Evolutionary conservation across 2,329 filamentous ascomycete genomes (phyloP).

Genomic region (Penicillium polonicum): DNA sequence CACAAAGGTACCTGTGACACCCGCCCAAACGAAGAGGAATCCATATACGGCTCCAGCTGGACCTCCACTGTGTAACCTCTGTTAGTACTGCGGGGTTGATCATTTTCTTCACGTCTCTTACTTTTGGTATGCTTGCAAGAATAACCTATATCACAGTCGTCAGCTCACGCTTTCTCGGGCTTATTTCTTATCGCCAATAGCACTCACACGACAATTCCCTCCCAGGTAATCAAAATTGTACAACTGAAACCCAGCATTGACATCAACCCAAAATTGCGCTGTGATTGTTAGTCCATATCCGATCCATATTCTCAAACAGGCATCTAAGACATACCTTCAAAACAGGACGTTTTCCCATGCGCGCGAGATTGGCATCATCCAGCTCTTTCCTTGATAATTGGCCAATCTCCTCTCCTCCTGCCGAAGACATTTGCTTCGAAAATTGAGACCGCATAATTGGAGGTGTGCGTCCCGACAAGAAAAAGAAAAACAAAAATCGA

Average conservation of each 20-base stretch:
- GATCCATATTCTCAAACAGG: background rate
- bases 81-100: conserved; percentile 5
- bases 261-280: conserved; percentile 44
- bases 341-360: conserved; percentile 53
- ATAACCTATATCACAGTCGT: conserved; percentile 10
- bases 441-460: conserved; percentile 13
- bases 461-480: background rate
- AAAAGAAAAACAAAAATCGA: background rate
- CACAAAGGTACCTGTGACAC: conserved; percentile 27
- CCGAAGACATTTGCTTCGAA: conserved; percentile 13
- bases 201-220: conserved; percentile 39
- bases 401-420: conserved; percentile 15
- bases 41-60: conserved; percentile 36
- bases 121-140: conserved; percentile 24
- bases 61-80: conserved; percentile 29
- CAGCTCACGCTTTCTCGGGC: background rate
- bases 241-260: conserved; percentile 44
- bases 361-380: conserved; percentile 48
- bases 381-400: conserved; percentile 20
- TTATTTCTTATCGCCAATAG: background rate
- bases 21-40: conserved; percentile 35
- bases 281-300: background rate
- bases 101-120: conserved; percentile 1
- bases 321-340: conserved; percentile 36
- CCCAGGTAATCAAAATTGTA: conserved; percentile 44